phyloP scores from a whole-genome alignment of 2,329 filamentous ascomycete species.

The Sporothrix phasma region DNA sequence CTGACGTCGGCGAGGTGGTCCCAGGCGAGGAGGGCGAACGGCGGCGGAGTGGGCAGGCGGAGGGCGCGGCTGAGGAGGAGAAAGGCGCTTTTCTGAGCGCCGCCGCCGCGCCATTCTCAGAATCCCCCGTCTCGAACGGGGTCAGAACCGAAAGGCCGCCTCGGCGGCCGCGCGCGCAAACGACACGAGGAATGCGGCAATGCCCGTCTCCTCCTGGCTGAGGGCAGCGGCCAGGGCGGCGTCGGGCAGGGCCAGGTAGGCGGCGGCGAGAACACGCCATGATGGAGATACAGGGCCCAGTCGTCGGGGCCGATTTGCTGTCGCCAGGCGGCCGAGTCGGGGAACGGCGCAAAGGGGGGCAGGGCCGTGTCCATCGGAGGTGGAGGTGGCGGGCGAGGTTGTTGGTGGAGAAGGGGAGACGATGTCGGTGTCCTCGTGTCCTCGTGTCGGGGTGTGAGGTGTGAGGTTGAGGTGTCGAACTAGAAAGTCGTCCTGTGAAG shows the following conservation, averaged over 20 bases:
- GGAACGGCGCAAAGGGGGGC: conserved; percentile 70
- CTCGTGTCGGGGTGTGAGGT: too few relatives aligned
- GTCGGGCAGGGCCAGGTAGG: conserved; percentile 51
- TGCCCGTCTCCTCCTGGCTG: conserved; percentile 33
- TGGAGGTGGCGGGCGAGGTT: background rate
- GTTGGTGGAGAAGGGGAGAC: background rate
- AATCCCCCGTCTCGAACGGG: conserved; percentile 22
- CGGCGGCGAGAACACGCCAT: conserved; percentile 59
- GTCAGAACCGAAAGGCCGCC: conserved; percentile 27
- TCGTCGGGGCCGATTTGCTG: conserved; percentile 56
- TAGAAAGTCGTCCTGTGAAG: background rate
- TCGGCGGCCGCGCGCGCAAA: conserved; percentile 50
- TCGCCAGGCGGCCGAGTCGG: conserved; percentile 52
- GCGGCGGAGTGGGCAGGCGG: conserved; percentile 24
- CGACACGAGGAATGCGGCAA: conserved; percentile 54
- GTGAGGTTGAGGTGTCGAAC: background rate
- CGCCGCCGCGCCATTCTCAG: conserved; percentile 17
- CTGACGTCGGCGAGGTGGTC: conserved; percentile 59
- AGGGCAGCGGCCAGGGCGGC: conserved; percentile 43
- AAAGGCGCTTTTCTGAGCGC: conserved; percentile 55
- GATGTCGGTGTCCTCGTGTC: too few relatives aligned
- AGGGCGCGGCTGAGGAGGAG: conserved; percentile 48
- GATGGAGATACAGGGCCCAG: conserved; percentile 71
- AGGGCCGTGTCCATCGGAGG: conserved; percentile 36
- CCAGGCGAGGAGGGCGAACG: conserved; percentile 46